These are phyloP conservation scores for Nicotiana otophora DNA, from an alignment of 257 asterid genomes.

Conservation along the genomic window DNA sequence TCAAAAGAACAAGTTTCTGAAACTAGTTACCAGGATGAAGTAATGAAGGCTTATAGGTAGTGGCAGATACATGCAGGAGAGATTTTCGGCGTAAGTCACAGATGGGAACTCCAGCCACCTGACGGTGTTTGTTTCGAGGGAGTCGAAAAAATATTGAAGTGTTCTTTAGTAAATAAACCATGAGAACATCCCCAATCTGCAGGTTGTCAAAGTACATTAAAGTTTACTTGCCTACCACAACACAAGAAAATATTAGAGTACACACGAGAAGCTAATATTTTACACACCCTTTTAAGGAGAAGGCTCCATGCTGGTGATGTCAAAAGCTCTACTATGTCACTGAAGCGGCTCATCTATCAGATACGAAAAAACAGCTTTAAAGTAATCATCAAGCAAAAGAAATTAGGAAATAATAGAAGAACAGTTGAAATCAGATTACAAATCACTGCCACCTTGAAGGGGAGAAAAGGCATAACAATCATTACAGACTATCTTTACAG, in stretches of 20 bases:
- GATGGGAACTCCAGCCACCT: conserved; percentile 69
- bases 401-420: not conserved
- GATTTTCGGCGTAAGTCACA: conserved; percentile 30
- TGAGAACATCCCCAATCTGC: conserved; percentile 78
- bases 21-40: conserved; percentile 2
- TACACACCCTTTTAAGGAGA: conserved; percentile 61
- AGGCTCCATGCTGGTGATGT: conserved; percentile 57
- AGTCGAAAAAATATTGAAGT: conserved; percentile 69
- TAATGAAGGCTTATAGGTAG: conserved; percentile 17
- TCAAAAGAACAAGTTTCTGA: not conserved
- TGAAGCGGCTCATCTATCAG: conserved; percentile 38
- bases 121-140: conserved; percentile 48
- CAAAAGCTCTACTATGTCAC: conserved; percentile 46
- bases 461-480: not conserved
- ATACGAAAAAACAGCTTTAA: not conserved
- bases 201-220: not conserved
- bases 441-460: not conserved
- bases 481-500: no score
- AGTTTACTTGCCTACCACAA: conserved; percentile 16
- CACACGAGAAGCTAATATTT: conserved; percentile 2
- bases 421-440: not conserved
- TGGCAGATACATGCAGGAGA: conserved; percentile 17
- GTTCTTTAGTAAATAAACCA: conserved; percentile 57
- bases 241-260: not conserved
- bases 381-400: not conserved